These are phyloP conservation scores for Mycena epipterygia DNA, from an alignment of 768 basidiomycete species.

Conservation along the genomic window DNA sequence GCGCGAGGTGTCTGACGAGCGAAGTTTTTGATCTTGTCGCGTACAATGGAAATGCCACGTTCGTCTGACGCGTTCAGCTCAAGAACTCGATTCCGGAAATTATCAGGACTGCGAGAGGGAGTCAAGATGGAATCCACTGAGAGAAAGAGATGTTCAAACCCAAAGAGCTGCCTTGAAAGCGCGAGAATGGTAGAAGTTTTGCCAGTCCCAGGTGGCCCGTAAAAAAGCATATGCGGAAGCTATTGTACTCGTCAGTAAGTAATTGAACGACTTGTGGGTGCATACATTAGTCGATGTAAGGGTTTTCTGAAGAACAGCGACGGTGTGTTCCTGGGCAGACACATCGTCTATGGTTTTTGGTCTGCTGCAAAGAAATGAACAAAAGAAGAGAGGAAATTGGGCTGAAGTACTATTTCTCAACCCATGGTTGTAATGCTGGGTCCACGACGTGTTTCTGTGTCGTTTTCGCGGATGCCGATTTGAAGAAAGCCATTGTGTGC, in stretches of 20 bases:
- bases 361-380: conserved; percentile 52
- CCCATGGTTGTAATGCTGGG: conserved; percentile 89
- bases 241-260: conserved; percentile 48
- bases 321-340: conserved; percentile 96
- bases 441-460: conserved; percentile 62
- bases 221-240: conserved; percentile 99
- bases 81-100: conserved; percentile 92
- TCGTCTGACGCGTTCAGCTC: conserved; percentile 99
- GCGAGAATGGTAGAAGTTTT: conserved; percentile 99
- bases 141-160: conserved; percentile 67
- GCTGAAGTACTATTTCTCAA: conserved; percentile 89
- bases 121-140: conserved; percentile 14
- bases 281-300: conserved; percentile 91
- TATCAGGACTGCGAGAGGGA: conserved; percentile 78
- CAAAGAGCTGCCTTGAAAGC: conserved; percentile 92
- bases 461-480: conserved; percentile 52
- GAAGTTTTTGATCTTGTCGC: conserved; percentile 99
- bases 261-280: not conserved
- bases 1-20: conserved; percentile 92
- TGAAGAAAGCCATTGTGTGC: conserved; percentile 76
- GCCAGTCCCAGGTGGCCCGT: conserved; percentile 98
- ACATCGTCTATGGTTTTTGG: conserved; percentile 99
- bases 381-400: not conserved
- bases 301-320: conserved; percentile 92
- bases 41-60: conserved; percentile 95